A percentile compares a stretch with the other conserved stretches of the same genome.
Conservation (phyloP, 768 basidiomycete genomes). For the Calocybe cyanea region DNA sequence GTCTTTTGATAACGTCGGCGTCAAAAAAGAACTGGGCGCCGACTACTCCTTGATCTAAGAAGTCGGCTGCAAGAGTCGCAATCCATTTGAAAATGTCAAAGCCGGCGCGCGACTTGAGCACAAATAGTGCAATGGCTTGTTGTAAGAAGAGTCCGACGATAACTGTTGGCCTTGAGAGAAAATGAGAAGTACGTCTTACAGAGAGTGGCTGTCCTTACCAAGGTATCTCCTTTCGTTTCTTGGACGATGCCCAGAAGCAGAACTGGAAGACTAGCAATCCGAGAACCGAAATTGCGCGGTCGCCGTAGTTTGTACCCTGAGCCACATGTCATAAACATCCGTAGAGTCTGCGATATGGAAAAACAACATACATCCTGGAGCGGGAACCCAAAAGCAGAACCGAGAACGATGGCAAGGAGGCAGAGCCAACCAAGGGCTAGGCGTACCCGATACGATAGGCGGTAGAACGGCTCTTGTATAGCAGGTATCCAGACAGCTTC, state of each 20-base stretch:
- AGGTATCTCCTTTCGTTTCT: slow-evolving; percentile 57
- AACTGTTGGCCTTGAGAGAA: slow-evolving; percentile 64
- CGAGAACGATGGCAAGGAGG: slow-evolving; percentile 74
- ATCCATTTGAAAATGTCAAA: slow-evolving; percentile 84
- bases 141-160: slow-evolving; percentile 84
- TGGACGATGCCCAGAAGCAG: slow-evolving; percentile 68
- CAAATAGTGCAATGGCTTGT: slow-evolving; percentile 84
- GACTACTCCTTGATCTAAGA: slow-evolving; percentile 60
- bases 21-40: slow-evolving; percentile 87
- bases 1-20: slow-evolving; percentile 53
- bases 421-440: slow-evolving; percentile 72
- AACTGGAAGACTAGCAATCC: slow-evolving; percentile 80
- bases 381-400: slow-evolving; percentile 82
- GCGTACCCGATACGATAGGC: slow-evolving; percentile 44
- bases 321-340: slow-evolving; percentile 12
- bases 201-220: slow-evolving; percentile 44
- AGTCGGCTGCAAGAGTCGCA: slow-evolving; percentile 76
- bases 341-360: slow-evolving; percentile 1
- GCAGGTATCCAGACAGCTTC: slow-evolving; percentile 64
- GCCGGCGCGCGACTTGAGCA: slow-evolving; percentile 80
- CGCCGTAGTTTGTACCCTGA: slow-evolving; percentile 58
- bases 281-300: slow-evolving; percentile 77
- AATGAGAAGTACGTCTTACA: slow-evolving; percentile 2
- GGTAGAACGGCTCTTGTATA: slow-evolving; percentile 67
- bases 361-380: slow-evolving; percentile 43